Base-by-base conservation (phyloP, 192 early-diverging fungal species). In the Backusella sp. region DNA sequence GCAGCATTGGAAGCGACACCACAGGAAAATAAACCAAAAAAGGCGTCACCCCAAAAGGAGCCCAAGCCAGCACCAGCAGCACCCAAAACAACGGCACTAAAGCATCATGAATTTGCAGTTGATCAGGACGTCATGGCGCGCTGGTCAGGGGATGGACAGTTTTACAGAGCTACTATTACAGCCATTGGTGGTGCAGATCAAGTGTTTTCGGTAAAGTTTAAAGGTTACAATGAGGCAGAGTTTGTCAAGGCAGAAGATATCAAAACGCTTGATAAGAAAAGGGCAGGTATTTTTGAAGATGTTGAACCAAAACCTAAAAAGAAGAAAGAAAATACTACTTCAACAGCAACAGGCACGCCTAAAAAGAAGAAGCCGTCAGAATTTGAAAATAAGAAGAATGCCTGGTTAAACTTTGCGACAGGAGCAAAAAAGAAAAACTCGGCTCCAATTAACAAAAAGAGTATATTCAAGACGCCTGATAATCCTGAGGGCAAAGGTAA, bases 381-480 rank as follows among this genome's bases (percentile, higher is more conserved):
- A 70, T 89, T 91, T 30, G 78, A 86, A 14, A 77, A 86, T 68
- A 95, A 95, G 74, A 92, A 95, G 74, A 87, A 90, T 70, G 86
- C 88, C 8, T 95, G 94, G 94, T 81, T 91, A 46, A 85, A 85
- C 36, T 95, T 95, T 86, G 91, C 94, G 1, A 83, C 83, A 9
- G 82, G 79, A 46, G 41, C 79, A 9, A 91, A 88, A 73, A 92
- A 91, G 68, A 59, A 72, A 23, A 68, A 62, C 21, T 77, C 76
- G 12, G 75, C 82, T 0, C 80, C 86, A 0, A 77, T 91, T 41
- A 87, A 93, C 44, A 91, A 92, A 69, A 87, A 86, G 76, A 91
- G 89, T 77, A 95, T 95, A 44, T 95, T 95, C 83, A 84, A 89
- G n/a, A 95, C 91, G 5, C 93, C 94, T 0, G 93, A 93, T 72